Percentiles rank a stretch among this genome's conserved stretches.
phyloP scores from a whole-genome alignment of 2,329 filamentous ascomycete genomes.

The Conoideocrella luteorostrata region DNA sequence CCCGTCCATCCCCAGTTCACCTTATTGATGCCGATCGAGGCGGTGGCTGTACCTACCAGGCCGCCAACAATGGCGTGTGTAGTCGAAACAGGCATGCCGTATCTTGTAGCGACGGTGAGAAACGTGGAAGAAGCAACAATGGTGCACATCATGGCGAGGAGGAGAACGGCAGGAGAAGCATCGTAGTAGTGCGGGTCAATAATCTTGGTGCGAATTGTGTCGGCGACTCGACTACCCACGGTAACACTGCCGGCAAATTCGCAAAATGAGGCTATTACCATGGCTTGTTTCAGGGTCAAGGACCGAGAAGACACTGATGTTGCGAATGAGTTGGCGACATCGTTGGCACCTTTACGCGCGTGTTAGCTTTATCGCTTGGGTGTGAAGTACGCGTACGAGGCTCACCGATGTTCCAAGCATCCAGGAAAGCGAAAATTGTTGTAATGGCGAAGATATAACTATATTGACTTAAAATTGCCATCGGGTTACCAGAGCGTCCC shows the following conservation, averaged over 20 bases:
- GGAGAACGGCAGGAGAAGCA: constrained; percentile 38
- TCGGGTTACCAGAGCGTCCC: too few species aligned
- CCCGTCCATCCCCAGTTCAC: constrained; percentile 32
- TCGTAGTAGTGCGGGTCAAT: constrained; percentile 37
- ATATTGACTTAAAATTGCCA: constrained; percentile 39
- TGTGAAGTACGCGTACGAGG: too few species aligned
- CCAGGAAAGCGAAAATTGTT: constrained; percentile 49
- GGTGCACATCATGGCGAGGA: constrained; percentile 49
- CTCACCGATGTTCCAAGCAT: constrained; percentile 53
- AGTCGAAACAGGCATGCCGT: constrained; percentile 47
- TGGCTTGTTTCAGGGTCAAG: constrained; percentile 39
- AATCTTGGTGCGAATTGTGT: constrained; percentile 42
- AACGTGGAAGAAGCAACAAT: constrained; percentile 45
- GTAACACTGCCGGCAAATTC: constrained; percentile 38
- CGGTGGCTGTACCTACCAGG: constrained; percentile 29
- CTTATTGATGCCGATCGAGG: constrained; percentile 27
- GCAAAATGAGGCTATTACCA: constrained; percentile 35
- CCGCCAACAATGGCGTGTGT: constrained; percentile 46
- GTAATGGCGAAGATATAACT: constrained; percentile 52
- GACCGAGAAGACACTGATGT: constrained; percentile 40
- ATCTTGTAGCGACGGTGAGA: constrained; percentile 43
- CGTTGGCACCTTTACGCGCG: constrained; percentile 36
- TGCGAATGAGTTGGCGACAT: constrained; percentile 43
- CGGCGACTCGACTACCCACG: constrained; percentile 30
- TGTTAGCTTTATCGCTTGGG: constrained; percentile 1